Evolutionary conservation across 345 rosid genomes (phyloP).

Genomic region (Brassica juncea): DNA sequence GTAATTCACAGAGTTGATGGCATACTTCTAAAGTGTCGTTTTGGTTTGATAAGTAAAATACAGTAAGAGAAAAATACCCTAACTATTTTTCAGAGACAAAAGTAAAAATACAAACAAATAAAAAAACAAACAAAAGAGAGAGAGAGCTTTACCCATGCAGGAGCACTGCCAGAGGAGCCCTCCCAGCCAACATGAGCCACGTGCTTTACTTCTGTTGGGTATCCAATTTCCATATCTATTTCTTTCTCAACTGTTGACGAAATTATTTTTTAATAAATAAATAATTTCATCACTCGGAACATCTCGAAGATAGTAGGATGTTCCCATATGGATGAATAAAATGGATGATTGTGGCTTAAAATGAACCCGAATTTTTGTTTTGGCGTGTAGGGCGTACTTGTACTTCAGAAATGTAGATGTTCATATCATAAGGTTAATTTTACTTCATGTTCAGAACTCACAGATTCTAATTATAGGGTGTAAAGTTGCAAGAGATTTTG

Average conservation of each 20-base stretch:
- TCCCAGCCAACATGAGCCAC: conserved; percentile 93
- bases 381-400: not conserved
- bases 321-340: not conserved
- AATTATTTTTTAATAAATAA: not conserved
- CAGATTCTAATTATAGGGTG: not conserved
- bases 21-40: not conserved
- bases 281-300: not conserved
- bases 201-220: conserved; percentile 90
- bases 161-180: conserved; percentile 67
- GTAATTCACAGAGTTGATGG: not conserved
- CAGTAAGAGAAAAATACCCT: not conserved
- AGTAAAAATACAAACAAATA: not conserved
- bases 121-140: not conserved
- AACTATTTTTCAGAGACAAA: not conserved
- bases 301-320: conserved; percentile 5
- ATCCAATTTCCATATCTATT: conserved; percentile 75
- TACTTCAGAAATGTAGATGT: not conserved
- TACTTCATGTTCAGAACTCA: not conserved
- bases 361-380: not conserved
- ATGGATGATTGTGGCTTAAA: conserved; percentile 10
- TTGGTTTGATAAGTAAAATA: not conserved
- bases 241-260: conserved; percentile 59
- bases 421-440: not conserved
- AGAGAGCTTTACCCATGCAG: conserved; percentile 69
- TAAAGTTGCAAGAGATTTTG: not conserved